Evolutionary conservation across 106 monocot genomes (phyloP), one percentile per base, ranked within the genome.

Genomic region (Platanthera guangdongensis): DNA sequence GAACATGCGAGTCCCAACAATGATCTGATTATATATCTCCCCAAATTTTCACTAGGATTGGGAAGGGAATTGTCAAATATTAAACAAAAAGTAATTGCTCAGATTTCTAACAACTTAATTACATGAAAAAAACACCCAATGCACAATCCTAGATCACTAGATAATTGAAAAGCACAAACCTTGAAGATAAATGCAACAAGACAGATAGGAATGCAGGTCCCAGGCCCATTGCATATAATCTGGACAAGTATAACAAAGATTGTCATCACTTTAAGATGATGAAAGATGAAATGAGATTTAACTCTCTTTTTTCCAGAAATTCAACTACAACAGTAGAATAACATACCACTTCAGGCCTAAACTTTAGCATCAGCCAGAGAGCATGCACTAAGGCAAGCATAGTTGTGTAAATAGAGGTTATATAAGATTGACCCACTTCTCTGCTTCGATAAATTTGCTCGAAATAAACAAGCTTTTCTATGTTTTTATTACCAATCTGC

Each of bases 381-480:
- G 93, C 93, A 87, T 97, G 97, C 18, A 46, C 45, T 15, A 85
- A 79, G 22, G 97, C 97, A 55, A 91, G 52, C 74, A 97, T 72
- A 71, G 94, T 99, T 80, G 97, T 99, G 50, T 64, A 76, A 47
- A 94, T 69, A 53, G 94, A 99, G 54, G 89, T 99, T n/a, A 99
- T 48, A 76, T 99, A 94, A 62, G 97, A 99, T 62, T 99, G 97
- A n/a, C 97, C 97, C 47, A 99, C 94, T 90, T 99, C 97, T 52
- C 93, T 86, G 80, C 94, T 99, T 50, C 97, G 78, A 82, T 92
- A 99, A 76, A 99, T 87, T 75, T 94, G 78, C 85, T 87, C 57
- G 71, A 88, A 99, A 25, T 85, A 75, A 68, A 91, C 76, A 78
- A 57, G 57, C 51, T 79, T 69, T 60, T 21, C 50, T 15, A 51